A percentile compares a stretch with the other conserved stretches of the same genome.
These are phyloP conservation scores for Trichoderma sp. DNA, from an alignment of 2,329 filamentous ascomycete genomes.

Conservation along the genomic window DNA sequence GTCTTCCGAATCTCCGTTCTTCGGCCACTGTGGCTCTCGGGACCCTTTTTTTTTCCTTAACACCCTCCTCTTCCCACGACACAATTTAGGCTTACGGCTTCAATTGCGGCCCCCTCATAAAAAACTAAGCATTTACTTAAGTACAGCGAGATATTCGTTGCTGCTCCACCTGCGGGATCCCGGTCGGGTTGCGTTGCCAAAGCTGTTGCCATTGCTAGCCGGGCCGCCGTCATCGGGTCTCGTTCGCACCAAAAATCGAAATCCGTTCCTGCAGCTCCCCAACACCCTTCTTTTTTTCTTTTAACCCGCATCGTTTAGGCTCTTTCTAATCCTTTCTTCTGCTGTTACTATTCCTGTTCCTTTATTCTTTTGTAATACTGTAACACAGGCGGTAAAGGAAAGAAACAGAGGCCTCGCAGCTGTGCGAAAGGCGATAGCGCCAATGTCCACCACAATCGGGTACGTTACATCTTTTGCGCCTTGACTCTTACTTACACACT, in stretches of 20 bases:
- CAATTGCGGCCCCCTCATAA: not conserved
- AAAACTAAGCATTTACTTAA: not conserved
- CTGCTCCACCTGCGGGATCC: conserved; percentile 2
- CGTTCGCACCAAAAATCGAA: not conserved
- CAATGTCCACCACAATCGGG: conserved; percentile 24
- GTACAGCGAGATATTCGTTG: not conserved
- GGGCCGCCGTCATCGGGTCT: conserved; percentile 15
- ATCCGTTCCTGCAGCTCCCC: not conserved
- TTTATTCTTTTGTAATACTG: not conserved
- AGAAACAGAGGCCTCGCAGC: not conserved
- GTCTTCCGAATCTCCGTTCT: conserved; percentile 4
- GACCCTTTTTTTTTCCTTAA: not conserved
- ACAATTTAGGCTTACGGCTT: not conserved
- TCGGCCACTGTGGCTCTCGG: not conserved
- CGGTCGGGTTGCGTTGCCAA: not conserved
- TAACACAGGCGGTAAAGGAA: not conserved
- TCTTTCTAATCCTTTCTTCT: not conserved
- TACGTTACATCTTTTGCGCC: not conserved
- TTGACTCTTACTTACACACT: not conserved
- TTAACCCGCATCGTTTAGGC: not conserved
- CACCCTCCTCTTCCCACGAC: not conserved
- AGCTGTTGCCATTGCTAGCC: conserved; percentile 15
- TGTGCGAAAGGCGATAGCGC: not conserved
- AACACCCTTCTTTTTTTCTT: not conserved
- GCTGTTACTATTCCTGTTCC: not conserved